Conservation (phyloP, 1,284 basidiomycete genomes). For the Rugosomyces carneus region DNA sequence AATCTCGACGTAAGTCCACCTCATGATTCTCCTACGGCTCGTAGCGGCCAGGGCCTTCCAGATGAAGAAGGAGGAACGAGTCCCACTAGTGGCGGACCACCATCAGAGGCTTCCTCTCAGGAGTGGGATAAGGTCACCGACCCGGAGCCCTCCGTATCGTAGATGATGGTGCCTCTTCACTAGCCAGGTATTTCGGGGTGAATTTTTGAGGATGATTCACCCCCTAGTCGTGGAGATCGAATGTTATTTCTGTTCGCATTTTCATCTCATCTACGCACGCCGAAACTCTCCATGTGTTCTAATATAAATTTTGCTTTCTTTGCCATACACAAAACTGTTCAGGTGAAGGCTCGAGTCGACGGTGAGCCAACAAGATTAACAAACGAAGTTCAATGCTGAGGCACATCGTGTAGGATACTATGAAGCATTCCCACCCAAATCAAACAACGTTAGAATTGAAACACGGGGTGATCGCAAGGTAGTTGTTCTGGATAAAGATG, state of each 20-base stretch:
- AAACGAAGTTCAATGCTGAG: conserved; percentile 24
- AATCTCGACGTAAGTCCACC: conserved; percentile 80
- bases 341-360: conserved; percentile 67
- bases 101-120: conserved; percentile 77
- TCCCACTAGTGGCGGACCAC: conserved; percentile 56
- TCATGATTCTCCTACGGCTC: conserved; percentile 31
- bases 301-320: conserved; percentile 50
- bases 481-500: conserved; percentile 62
- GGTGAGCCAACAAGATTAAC: conserved; percentile 50
- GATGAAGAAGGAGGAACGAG: conserved; percentile 52
- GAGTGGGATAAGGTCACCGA: conserved; percentile 83
- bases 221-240: conserved; percentile 13
- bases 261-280: conserved; percentile 17
- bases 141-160: conserved; percentile 45
- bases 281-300: conserved; percentile 40
- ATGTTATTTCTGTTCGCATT: conserved; percentile 13
- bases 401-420: conserved; percentile 56
- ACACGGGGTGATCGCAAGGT: conserved; percentile 43
- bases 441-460: conserved; percentile 59
- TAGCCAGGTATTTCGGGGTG: conserved; percentile 12
- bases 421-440: conserved; percentile 63
- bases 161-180: conserved; percentile 19
- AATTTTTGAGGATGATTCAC: conserved; percentile 12
- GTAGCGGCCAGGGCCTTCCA: conserved; percentile 25
- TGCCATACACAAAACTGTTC: conserved; percentile 20